Evolutionary conservation across 2,329 filamentous ascomycete species (phyloP).

Genomic region (Fusarium albidum): DNA sequence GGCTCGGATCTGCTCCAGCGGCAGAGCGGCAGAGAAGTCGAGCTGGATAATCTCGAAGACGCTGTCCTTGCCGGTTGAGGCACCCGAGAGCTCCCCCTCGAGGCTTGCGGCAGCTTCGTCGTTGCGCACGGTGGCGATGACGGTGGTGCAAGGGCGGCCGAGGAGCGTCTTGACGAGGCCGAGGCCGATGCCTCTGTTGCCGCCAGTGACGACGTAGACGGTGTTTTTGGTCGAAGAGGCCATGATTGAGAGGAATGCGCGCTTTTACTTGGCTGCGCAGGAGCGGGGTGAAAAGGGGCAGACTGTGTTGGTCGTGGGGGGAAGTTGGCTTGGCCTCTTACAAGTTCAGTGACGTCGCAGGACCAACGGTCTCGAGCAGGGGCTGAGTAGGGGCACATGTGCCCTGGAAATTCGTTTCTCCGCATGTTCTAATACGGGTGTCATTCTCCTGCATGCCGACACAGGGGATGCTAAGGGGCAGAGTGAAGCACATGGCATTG

Average conservation of each 20-base stretch:
- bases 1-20: conserved; percentile 23
- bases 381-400: no score
- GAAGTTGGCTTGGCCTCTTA: no score
- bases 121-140: conserved; percentile 49
- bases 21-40: conserved; percentile 44
- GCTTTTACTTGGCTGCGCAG: no score
- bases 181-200: conserved; percentile 51
- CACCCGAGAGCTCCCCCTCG: conserved; percentile 14
- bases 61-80: conserved; percentile 42
- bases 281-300: no score
- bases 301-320: no score
- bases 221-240: conserved; percentile 24
- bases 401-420: no score
- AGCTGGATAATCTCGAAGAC: conserved; percentile 47
- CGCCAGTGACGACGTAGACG: conserved; percentile 51
- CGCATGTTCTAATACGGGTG: no score
- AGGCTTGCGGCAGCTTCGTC: conserved; percentile 27
- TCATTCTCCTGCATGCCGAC: no score
- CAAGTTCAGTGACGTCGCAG: no score
- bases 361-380: no score
- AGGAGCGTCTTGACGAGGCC: conserved; percentile 49
- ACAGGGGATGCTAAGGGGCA: no score
- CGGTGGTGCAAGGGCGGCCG: conserved; percentile 61
- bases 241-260: conserved; percentile 3
- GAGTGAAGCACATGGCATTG: no score